phyloP scores from a whole-genome alignment of 805 yeast genomes.

The Kluyveromyces lactis region DNA sequence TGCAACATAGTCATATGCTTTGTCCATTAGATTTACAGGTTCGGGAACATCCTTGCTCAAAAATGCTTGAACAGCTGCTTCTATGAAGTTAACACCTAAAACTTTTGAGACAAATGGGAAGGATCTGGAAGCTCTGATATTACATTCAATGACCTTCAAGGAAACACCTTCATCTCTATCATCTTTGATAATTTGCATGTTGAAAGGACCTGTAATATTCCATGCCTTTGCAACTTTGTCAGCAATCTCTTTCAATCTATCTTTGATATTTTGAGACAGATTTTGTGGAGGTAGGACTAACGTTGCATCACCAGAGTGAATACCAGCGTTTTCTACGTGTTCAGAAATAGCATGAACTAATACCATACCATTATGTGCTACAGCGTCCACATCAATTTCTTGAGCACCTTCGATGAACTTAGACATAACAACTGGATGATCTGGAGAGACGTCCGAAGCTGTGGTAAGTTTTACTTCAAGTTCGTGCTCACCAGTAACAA shows the following conservation, averaged over 20 bases:
- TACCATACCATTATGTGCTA: constrained; percentile 81
- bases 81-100: constrained; percentile 88
- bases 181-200: constrained; percentile 91
- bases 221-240: constrained; percentile 91
- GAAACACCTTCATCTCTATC: constrained; percentile 54
- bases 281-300: constrained; percentile 86
- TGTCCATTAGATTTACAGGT: constrained; percentile 78
- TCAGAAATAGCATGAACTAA: constrained; percentile 94
- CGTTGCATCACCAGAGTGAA: constrained; percentile 98
- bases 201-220: constrained; percentile 96
- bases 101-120: constrained; percentile 99
- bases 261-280: constrained; percentile 56
- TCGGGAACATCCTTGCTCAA: constrained; percentile 60
- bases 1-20: constrained; percentile 75
- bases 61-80: constrained; percentile 85
- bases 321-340: constrained; percentile 97
- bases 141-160: constrained; percentile 96
- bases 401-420: constrained; percentile 93
- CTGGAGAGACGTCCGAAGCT: constrained; percentile 90
- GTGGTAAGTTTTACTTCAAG: constrained; percentile 72
- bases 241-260: constrained; percentile 76
- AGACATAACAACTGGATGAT: constrained; percentile 95
- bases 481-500: constrained; percentile 70
- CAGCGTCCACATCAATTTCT: constrained; percentile 96
- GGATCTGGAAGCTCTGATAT: constrained; percentile 96